Base-by-base conservation (phyloP, 2,329 filamentous ascomycete genomes). In the Cytospora leucostoma region DNA sequence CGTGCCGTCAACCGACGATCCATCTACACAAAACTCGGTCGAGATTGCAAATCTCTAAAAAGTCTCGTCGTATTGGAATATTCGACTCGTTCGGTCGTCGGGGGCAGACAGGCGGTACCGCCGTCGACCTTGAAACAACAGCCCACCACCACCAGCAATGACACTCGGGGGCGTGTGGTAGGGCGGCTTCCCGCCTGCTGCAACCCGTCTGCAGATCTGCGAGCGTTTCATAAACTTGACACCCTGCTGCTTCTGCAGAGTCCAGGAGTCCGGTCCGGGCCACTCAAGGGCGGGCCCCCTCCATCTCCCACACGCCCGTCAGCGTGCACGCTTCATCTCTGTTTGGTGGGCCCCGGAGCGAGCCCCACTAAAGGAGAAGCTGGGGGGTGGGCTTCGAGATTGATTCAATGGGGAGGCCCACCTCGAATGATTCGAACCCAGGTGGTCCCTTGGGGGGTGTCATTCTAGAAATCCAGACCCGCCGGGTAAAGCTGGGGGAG, bases 181-280 rank as follows among this genome's bases (percentile, higher is more conserved):
- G 21, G 51, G 38, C 37, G 51, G 19, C 58, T 49, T 55, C 44
- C 44, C 44, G 51, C 51, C 32, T 55, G 58, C 32, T 53, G 59
- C 37, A 59, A 53, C 59, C 59, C 59, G 35, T 27, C 51, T 61
- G 59, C 59, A 61, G 59, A 61, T 61, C 59, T 44, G 51, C 59
- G 51, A 55, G 7, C 47, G 59, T 61, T 61, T 61, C 59, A 47
- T 47, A 55, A 55, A 44, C 49, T 52, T 19, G 51, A 55, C 51
- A 55, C 59, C 59, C 51, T 61, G 51, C 40, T 27, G 51, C 40
- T 27, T 27, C 27, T 47, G 44, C 44, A 50, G 37, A 21, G 51
- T 55, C 51, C 51, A 55, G 59, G 19, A 61, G 49, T 11, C 44
- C 17, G 44, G n/a, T 8, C 7, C 8, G 6, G 44, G 44, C 44